These are phyloP conservation scores for Candida germanica DNA, from an alignment of 805 yeast genomes.

Conservation along the genomic window DNA sequence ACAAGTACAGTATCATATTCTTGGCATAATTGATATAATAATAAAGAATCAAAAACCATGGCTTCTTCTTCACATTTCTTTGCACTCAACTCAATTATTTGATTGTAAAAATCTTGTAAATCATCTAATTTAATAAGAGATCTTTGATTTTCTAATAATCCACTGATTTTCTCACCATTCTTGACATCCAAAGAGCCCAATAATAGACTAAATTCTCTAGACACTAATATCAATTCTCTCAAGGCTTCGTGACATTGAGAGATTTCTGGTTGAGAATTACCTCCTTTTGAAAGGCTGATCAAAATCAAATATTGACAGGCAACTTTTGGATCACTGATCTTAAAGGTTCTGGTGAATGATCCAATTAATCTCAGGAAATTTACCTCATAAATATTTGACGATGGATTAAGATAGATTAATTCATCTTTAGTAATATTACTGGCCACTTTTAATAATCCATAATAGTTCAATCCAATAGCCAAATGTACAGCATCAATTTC, in stretches of 20 bases:
- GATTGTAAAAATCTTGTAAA: constrained; percentile 58
- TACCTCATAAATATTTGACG: constrained; percentile 32
- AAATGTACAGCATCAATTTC: constrained; percentile 89
- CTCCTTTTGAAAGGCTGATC: constrained; percentile 51
- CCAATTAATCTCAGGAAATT: constrained; percentile 69
- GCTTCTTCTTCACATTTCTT: constrained; percentile 89
- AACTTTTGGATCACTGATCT: constrained; percentile 80
- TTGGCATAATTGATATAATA: constrained; percentile 83
- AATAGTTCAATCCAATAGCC: constrained; percentile 74
- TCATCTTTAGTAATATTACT: constrained; percentile 29
- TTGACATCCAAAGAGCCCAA: constrained; percentile 74
- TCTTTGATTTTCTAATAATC: constrained; percentile 78
- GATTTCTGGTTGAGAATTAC: constrained; percentile 41
- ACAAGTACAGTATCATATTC: constrained; percentile 79
- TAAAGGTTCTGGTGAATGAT: constrained; percentile 76
- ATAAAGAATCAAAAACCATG: constrained; percentile 76
- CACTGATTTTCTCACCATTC: constrained; percentile 76
- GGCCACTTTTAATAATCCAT: constrained; percentile 60
- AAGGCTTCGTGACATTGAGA: constrained; percentile 72
- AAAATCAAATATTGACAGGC: constrained; percentile 87
- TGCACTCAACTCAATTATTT: constrained; percentile 83
- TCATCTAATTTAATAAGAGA: constrained; percentile 56
- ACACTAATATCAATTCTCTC: constrained; percentile 78
- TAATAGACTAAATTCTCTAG: constrained; percentile 76
- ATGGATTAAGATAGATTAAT: constrained; percentile 29